Base-by-base conservation (phyloP, 495 filamentous ascomycete genomes). In the Platismatia glauca region DNA sequence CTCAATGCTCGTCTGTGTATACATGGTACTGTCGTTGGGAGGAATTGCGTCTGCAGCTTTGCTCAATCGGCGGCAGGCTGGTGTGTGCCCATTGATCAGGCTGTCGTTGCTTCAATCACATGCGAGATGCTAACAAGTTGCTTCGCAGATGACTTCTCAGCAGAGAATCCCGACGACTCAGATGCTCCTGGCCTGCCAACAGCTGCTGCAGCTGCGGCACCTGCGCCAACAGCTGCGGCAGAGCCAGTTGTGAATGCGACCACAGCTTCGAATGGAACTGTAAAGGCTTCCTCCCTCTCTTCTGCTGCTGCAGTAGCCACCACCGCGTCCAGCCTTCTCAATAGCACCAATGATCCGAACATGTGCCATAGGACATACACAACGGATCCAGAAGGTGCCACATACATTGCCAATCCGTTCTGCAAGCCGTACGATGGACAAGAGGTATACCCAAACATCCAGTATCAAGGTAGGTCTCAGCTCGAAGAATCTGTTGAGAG, bases 301-400 rank as follows among this genome's bases (percentile, higher is more conserved):
- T 53, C 63, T 52, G 37, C 41, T 35, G 38, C 52, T 27, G 37
- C 57, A 39, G 52, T 34, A 62, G 41, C 59, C 33, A 55, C 48
- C 53, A 53, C 24, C 15, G 38, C 52, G 9, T 37, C 29, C 29
- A 63, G 13, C 34, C 38, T 39, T 12, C 61, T 67, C 38, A 67
- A 64, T 20, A 44, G 6, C 52, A 67, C 61, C 11, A 67, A 64
- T 29, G 65, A 67, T 58, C 65, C 65, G 22, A 39, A 58, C 43
- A 44, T 39, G 41, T 67, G 65, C 58, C 65, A 67, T 41, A 61
- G 33, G 38, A 12, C 41, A 48, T 44, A 16, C 24, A 27, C 29
- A 22, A 33, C 50, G 50, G 16, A 53, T 9, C 16, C n/a, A 20
- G 37, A 64, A 31, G 20, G 29, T 35, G 24, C 24, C 6, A 22